phyloP scores from a whole-genome alignment of 1,284 basidiomycete genomes.

The Leccinum fallax region DNA sequence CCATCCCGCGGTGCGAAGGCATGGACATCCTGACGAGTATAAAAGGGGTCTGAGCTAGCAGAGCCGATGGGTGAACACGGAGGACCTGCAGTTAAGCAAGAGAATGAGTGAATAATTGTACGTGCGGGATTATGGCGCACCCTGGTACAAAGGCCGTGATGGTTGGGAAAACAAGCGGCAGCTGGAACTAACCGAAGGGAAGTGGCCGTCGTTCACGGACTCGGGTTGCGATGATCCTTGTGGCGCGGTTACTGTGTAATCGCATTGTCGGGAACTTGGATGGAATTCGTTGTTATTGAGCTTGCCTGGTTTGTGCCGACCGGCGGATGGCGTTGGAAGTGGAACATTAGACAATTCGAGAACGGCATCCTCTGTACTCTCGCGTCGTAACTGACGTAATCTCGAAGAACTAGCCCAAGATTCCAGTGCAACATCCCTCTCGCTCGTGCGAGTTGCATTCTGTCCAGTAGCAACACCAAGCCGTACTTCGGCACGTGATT shows the following conservation, averaged over 20 bases:
- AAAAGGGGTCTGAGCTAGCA: slow-evolving; percentile 5
- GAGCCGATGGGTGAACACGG: background rate
- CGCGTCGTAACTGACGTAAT: background rate
- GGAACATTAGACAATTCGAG: background rate
- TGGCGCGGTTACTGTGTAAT: slow-evolving; percentile 18
- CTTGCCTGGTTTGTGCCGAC: slow-evolving; percentile 4
- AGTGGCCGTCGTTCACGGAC: slow-evolving; percentile 5
- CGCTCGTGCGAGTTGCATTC: background rate
- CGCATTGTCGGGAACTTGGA: background rate
- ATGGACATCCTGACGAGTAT: background rate
- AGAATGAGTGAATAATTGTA: background rate
- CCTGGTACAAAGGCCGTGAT: background rate
- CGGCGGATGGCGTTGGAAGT: slow-evolving; percentile 11
- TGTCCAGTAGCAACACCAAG: background rate
- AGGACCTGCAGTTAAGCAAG: background rate
- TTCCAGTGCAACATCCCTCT: slow-evolving; percentile 5
- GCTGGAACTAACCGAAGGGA: slow-evolving; percentile 6
- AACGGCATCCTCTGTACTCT: background rate
- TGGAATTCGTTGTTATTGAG: background rate
- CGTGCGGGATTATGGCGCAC: background rate
- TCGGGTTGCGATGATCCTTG: no score
- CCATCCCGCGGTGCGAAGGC: background rate
- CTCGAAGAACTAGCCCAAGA: slow-evolving; percentile 6
- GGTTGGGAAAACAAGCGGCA: background rate
- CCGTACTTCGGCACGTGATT: background rate